These are phyloP conservation scores for Pichia eremophila DNA, from an alignment of 805 yeast genomes.

Conservation along the genomic window DNA sequence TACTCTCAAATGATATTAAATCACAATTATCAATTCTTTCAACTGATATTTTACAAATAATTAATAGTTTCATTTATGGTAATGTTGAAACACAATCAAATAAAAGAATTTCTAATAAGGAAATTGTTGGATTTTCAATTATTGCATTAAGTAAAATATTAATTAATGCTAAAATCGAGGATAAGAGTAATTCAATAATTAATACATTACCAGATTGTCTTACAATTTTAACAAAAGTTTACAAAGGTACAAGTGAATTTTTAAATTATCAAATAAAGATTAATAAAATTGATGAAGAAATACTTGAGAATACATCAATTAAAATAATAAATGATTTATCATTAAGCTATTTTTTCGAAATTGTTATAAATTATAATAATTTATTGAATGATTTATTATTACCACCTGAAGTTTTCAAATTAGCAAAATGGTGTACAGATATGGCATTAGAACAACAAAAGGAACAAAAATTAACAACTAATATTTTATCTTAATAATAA, in stretches of 20 bases:
- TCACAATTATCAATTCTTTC: neutral
- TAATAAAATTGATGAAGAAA: conserved; percentile 5
- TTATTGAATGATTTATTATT: conserved; percentile 56
- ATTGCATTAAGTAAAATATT: conserved; percentile 50
- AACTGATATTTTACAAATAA: neutral
- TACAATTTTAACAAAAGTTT: conserved; percentile 50
- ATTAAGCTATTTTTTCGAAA: conserved; percentile 52
- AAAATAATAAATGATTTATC: conserved; percentile 54
- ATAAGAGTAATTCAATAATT: conserved; percentile 43
- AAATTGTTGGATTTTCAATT: conserved; percentile 51
- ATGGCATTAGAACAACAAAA: conserved; percentile 44
- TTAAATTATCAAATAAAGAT: conserved; percentile 27
- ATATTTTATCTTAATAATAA: neutral
- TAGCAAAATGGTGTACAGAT: conserved; percentile 69
- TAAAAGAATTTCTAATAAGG: conserved; percentile 50
- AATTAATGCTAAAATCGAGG: conserved; percentile 55
- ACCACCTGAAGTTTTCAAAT: conserved; percentile 51
- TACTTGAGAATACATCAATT: conserved; percentile 23
- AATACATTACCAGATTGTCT: conserved; percentile 50
- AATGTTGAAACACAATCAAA: conserved; percentile 40
- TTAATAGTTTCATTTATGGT: conserved; percentile 5
- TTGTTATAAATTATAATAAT: conserved; percentile 55
- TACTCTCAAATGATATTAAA: neutral
- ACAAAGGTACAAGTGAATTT: conserved; percentile 43
- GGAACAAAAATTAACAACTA: conserved; percentile 16